Conservation (phyloP, 1,284 basidiomycete species). For the Meira miltonrushii region DNA sequence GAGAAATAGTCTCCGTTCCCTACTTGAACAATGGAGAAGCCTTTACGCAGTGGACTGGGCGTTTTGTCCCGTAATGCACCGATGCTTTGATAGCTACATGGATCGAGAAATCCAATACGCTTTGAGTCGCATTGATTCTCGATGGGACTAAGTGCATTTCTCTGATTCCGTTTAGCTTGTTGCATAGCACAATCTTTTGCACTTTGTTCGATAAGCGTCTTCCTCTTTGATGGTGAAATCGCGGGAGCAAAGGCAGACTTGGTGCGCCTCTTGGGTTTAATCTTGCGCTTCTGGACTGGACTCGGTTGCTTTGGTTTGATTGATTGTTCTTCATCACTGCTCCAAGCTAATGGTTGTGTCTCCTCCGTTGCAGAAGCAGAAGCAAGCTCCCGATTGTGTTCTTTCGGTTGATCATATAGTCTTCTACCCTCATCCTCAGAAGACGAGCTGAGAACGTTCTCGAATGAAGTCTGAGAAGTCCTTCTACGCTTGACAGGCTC, state of each 20-base stretch:
- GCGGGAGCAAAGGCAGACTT: neutral
- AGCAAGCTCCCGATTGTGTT: no score
- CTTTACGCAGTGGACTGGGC: slow-evolving; percentile 1
- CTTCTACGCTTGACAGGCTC: neutral
- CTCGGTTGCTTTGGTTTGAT: no score
- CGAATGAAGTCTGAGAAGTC: no score
- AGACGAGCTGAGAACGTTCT: no score
- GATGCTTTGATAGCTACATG: neutral
- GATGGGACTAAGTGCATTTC: neutral
- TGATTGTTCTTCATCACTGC: no score
- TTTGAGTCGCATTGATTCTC: neutral
- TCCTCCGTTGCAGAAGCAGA: no score
- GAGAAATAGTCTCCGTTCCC: neutral
- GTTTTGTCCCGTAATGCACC: neutral
- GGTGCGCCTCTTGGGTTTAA: no score
- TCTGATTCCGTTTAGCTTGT: neutral
- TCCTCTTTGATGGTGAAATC: neutral
- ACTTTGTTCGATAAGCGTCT: neutral
- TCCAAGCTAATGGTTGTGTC: no score
- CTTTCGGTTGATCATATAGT: no score
- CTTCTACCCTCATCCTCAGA: no score
- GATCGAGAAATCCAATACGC: neutral
- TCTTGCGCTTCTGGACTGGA: no score
- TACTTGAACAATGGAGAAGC: slow-evolving; percentile 1
- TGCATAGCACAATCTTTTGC: neutral